phyloP scores from a whole-genome alignment of 768 basidiomycete genomes.

The Termitomyces sp. region DNA sequence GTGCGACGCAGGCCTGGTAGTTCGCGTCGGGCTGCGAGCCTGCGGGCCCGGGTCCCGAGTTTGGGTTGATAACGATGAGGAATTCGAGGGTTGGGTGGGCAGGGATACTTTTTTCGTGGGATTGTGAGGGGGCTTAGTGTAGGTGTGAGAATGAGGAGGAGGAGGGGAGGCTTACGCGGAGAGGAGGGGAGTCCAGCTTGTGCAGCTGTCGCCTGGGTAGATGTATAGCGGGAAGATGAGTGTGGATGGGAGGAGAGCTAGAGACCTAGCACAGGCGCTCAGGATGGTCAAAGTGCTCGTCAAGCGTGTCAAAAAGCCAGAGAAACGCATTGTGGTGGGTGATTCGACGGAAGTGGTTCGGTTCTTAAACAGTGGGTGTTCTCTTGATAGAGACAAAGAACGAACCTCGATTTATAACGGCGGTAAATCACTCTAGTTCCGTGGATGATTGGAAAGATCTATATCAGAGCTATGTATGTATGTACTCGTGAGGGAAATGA shows the following conservation, averaged over 20 bases:
- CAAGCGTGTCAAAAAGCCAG: neutral
- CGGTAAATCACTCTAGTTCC: neutral
- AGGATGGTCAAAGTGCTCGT: neutral
- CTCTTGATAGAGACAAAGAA: neutral
- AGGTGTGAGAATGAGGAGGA: neutral
- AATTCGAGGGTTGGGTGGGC: slow-evolving; percentile 21
- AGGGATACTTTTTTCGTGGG: slow-evolving; percentile 16
- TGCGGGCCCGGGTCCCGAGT: slow-evolving; percentile 22
- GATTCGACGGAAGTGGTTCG: neutral
- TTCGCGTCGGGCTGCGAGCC: slow-evolving; percentile 22
- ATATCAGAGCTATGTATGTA: too few relatives aligned
- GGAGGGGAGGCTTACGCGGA: slow-evolving; percentile 14
- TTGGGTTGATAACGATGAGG: slow-evolving; percentile 26
- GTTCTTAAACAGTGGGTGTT: too few relatives aligned
- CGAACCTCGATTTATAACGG: neutral
- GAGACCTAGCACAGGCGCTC: neutral
- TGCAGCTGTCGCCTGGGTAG: slow-evolving; percentile 21
- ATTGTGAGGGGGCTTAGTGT: neutral
- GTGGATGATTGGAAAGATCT: neutral
- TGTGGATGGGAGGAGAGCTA: slow-evolving; percentile 13
- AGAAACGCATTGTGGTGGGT: neutral
- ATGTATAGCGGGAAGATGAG: slow-evolving; percentile 27
- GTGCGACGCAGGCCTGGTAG: slow-evolving; percentile 24
- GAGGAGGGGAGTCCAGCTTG: slow-evolving; percentile 21
- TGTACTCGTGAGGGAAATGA: neutral